Evolutionary conservation across 768 basidiomycete genomes (phyloP).

Genomic region (Termitomyces sp.): DNA sequence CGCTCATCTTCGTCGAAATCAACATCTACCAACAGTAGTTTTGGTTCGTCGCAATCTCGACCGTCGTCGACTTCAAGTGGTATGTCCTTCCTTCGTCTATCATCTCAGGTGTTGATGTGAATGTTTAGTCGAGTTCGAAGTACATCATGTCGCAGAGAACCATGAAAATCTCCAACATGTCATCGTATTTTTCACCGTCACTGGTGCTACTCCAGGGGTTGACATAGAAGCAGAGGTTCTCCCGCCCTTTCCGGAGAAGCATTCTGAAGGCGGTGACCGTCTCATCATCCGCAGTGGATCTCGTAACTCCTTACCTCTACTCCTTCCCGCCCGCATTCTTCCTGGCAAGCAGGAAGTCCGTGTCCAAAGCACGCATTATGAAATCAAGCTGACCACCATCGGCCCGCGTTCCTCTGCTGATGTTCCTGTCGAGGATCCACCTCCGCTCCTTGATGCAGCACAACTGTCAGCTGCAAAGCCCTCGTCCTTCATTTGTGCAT

Average conservation of each 20-base stretch:
- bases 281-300: conserved; percentile 60
- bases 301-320: conserved; percentile 50
- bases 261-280: conserved; percentile 41
- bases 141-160: conserved; percentile 62
- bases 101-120: not conserved
- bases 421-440: conserved; percentile 19
- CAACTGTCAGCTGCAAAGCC: conserved; percentile 53
- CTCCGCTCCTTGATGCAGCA: conserved; percentile 63
- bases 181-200: conserved; percentile 64
- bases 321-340: conserved; percentile 48
- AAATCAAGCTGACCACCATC: conserved; percentile 58
- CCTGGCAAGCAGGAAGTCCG: conserved; percentile 60
- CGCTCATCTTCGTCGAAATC: conserved; percentile 29
- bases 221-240: conserved; percentile 67
- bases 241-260: conserved; percentile 34
- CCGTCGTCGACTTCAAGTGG: conserved; percentile 14
- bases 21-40: conserved; percentile 1
- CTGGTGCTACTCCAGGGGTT: conserved; percentile 39
- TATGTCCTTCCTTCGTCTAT: conserved; percentile 4
- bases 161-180: conserved; percentile 84
- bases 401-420: conserved; percentile 17
- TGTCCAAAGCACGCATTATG: conserved; percentile 54
- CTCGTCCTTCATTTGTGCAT: conserved; percentile 68
- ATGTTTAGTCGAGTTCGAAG: conserved; percentile 32
- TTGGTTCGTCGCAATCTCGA: conserved; percentile 12